Percentiles rank a stretch among this genome's conserved stretches.
phyloP scores from a whole-genome alignment of 2,329 filamentous ascomycete genomes.

The Arthrobotrys musiformis region DNA sequence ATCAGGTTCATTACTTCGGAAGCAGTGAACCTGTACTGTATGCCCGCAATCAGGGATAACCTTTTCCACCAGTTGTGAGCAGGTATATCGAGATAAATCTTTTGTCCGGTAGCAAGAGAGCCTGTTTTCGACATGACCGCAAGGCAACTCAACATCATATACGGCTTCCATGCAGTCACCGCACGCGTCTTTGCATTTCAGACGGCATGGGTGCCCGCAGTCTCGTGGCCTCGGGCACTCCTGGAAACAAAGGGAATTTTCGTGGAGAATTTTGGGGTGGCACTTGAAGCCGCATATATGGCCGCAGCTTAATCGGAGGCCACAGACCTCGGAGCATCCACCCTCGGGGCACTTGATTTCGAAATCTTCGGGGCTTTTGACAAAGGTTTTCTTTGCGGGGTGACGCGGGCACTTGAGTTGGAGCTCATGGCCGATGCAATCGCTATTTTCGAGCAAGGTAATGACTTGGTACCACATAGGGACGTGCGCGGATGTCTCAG shows the following conservation, averaged over 20 bases:
- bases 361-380: constrained; percentile 71
- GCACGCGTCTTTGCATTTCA: constrained; percentile 61
- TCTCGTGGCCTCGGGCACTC: constrained; percentile 60
- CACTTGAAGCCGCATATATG: constrained; percentile 60
- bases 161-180: constrained; percentile 53
- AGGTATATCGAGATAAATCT: constrained; percentile 65
- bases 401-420: constrained; percentile 73
- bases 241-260: constrained; percentile 61
- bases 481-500: constrained; percentile 69
- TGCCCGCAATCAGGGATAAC: constrained; percentile 70
- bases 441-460: constrained; percentile 65
- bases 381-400: constrained; percentile 66
- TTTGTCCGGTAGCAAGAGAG: constrained; percentile 63
- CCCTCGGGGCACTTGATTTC: constrained; percentile 69
- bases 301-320: constrained; percentile 56
- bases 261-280: constrained; percentile 58
- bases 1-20: constrained; percentile 63
- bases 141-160: constrained; percentile 47
- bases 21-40: constrained; percentile 66
- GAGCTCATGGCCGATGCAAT: constrained; percentile 67
- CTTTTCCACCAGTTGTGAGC: constrained; percentile 65
- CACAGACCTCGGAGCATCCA: constrained; percentile 69
- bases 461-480: constrained; percentile 59
- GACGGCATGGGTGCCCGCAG: constrained; percentile 62
- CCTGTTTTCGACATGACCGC: constrained; percentile 54